phyloP scores from a whole-genome alignment of 2,329 filamentous ascomycete genomes.

The Penicillium sp. region DNA sequence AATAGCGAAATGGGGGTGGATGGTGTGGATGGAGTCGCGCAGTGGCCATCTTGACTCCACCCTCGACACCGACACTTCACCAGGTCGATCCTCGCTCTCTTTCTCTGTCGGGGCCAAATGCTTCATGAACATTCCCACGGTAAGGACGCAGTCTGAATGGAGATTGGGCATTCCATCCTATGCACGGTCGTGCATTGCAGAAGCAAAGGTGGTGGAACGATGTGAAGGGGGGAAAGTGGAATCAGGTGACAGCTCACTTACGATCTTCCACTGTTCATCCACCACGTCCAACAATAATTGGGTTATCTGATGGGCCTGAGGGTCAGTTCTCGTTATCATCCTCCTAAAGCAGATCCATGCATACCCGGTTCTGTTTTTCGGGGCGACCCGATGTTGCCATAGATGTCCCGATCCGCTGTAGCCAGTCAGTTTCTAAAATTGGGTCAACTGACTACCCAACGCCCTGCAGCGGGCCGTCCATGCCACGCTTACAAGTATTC shows the following conservation, averaged over 20 bases:
- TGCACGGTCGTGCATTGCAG: neutral
- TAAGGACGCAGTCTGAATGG: constrained; percentile 16
- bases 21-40: constrained; percentile 7
- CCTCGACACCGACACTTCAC: constrained; percentile 26
- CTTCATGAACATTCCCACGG: constrained; percentile 5
- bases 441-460: constrained; percentile 12
- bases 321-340: constrained; percentile 1
- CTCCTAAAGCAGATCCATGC: constrained; percentile 17
- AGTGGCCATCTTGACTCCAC: constrained; percentile 18
- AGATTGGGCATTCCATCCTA: constrained; percentile 8
- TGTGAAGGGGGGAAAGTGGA: neutral
- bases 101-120: neutral
- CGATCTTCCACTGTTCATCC: constrained; percentile 8
- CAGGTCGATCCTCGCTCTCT: constrained; percentile 9
- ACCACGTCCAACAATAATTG: constrained; percentile 6
- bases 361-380: constrained; percentile 7
- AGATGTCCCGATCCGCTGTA: neutral
- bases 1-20: constrained; percentile 3
- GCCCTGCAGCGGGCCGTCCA: constrained; percentile 20
- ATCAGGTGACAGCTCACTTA: constrained; percentile 15
- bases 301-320: constrained; percentile 3
- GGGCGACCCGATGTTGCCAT: constrained; percentile 9
- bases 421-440: constrained; percentile 5
- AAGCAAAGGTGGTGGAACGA: constrained; percentile 8
- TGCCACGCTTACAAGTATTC: constrained; percentile 4